Conservation (phyloP, 108 stramenopile genomes). For the Skeletonema grethae region DNA sequence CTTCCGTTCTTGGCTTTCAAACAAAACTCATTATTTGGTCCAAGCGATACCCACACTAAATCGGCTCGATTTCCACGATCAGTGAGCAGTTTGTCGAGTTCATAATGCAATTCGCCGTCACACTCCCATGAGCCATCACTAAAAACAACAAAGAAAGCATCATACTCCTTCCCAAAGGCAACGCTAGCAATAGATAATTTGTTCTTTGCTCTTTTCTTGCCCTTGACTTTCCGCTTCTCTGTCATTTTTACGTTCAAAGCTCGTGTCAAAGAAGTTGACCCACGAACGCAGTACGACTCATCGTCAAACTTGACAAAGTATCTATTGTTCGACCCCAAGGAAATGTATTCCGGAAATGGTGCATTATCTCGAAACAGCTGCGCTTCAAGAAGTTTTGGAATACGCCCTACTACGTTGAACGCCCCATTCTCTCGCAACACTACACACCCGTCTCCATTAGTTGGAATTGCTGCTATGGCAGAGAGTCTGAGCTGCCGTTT, state of each 20-base stretch:
- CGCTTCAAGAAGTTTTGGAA: conserved; percentile 64
- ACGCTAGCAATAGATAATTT: conserved; percentile 36
- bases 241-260: conserved; percentile 48
- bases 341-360: conserved; percentile 63
- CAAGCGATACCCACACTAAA: conserved; percentile 66
- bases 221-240: background rate
- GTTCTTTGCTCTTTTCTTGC: conserved; percentile 4
- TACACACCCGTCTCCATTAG: conserved; percentile 73
- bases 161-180: conserved; percentile 69
- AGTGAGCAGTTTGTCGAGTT: conserved; percentile 58
- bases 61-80: conserved; percentile 60
- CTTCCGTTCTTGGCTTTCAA: conserved; percentile 68
- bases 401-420: conserved; percentile 68
- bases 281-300: conserved; percentile 62
- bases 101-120: conserved; percentile 61
- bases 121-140: conserved; percentile 80
- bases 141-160: conserved; percentile 75
- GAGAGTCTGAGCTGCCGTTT: conserved; percentile 57
- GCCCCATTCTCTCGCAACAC: conserved; percentile 78
- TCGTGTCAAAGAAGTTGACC: conserved; percentile 58
- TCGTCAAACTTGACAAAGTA: conserved; percentile 75
- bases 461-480: conserved; percentile 64
- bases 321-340: conserved; percentile 70
- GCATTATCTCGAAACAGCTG: conserved; percentile 51
- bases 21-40: conserved; percentile 80